phyloP scores from a whole-genome alignment of 1,139 yeast species.

The Candida frijolesensis region DNA sequence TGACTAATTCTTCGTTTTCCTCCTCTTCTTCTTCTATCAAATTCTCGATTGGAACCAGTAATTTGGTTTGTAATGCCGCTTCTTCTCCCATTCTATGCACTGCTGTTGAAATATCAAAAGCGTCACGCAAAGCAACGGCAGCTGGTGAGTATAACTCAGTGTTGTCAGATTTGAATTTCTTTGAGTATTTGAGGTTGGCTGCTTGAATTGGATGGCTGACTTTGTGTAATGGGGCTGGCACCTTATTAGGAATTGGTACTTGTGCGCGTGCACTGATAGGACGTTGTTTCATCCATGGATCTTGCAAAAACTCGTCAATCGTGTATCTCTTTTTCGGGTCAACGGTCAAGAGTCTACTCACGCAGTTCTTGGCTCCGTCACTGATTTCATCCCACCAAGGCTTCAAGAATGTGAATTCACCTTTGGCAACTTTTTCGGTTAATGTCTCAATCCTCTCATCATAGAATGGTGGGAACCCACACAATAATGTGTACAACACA shows the following conservation, averaged over 20 bases:
- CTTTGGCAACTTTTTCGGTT: conserved; percentile 60
- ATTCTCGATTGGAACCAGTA: conserved; percentile 26
- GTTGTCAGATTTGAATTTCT: conserved; percentile 23
- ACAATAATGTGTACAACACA: conserved; percentile 58
- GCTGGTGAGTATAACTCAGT: conserved; percentile 72
- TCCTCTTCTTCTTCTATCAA: conserved; percentile 44
- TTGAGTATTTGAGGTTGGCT: conserved; percentile 21
- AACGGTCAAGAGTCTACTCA: conserved; percentile 73
- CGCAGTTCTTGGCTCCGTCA: conserved; percentile 62
- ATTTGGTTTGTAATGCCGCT: conserved; percentile 50
- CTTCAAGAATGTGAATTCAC: conserved; percentile 56
- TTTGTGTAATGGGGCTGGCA: conserved; percentile 4
- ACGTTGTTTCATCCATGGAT: conserved; percentile 72
- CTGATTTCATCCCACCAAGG: conserved; percentile 71
- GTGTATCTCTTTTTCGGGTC: conserved; percentile 79
- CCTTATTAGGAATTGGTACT: conserved; percentile 2
- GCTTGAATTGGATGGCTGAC: conserved; percentile 30
- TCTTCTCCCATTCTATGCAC: conserved; percentile 94
- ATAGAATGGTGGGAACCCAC: conserved; percentile 66
- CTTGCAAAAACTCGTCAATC: conserved; percentile 73
- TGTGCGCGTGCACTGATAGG: conserved; percentile 7
- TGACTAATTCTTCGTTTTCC: conserved; percentile 28
- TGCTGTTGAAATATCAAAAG: conserved; percentile 92
- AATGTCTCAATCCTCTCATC: conserved; percentile 58
- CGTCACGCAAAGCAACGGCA: conserved; percentile 89